Evolutionary conservation across 805 yeast species (phyloP).

Genomic region (Yarrowia porcina): DNA sequence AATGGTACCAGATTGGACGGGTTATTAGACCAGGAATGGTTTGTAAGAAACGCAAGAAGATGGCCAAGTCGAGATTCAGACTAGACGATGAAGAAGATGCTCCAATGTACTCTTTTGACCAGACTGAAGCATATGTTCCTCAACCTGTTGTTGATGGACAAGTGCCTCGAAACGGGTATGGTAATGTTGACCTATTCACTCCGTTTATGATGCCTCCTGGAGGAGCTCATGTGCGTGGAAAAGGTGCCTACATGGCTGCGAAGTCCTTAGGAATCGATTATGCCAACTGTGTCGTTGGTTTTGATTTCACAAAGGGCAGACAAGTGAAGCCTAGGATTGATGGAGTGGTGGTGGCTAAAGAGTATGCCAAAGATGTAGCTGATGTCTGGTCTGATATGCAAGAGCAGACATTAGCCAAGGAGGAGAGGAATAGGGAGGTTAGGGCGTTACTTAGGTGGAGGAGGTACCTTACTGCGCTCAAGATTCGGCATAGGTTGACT

Average conservation of each 20-base stretch:
- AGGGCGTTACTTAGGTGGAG: slow-evolving; percentile 40
- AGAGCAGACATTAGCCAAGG: slow-evolving; percentile 50
- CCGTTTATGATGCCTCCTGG: slow-evolving; percentile 82
- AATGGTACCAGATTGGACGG: slow-evolving; percentile 84
- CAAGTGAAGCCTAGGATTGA: slow-evolving; percentile 60
- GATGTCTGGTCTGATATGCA: slow-evolving; percentile 41
- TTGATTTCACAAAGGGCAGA: slow-evolving; percentile 58
- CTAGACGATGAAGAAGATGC: slow-evolving; percentile 38
- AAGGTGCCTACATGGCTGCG: slow-evolving; percentile 59
- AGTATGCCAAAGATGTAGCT: slow-evolving; percentile 57
- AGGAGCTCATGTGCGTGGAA: slow-evolving; percentile 49
- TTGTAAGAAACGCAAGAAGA: slow-evolving; percentile 39
- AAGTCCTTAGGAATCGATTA: slow-evolving; percentile 64
- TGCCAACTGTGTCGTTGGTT: slow-evolving; percentile 85
- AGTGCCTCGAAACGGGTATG: slow-evolving; percentile 72
- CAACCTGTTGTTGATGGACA: slow-evolving; percentile 62
- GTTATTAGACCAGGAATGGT: slow-evolving; percentile 66
- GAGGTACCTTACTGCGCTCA: slow-evolving; percentile 37
- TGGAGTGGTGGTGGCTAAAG: slow-evolving; percentile 72
- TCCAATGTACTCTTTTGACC: slow-evolving; percentile 68
- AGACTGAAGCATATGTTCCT: slow-evolving; percentile 69
- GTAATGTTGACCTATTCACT: slow-evolving; percentile 77
- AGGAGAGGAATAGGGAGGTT: slow-evolving; percentile 46
- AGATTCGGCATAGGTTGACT: slow-evolving; percentile 32
- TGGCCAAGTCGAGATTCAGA: slow-evolving; percentile 31